These are phyloP conservation scores for Thielaviopsis euricoi DNA, from an alignment of 2,329 filamentous ascomycete genomes.

Conservation along the genomic window DNA sequence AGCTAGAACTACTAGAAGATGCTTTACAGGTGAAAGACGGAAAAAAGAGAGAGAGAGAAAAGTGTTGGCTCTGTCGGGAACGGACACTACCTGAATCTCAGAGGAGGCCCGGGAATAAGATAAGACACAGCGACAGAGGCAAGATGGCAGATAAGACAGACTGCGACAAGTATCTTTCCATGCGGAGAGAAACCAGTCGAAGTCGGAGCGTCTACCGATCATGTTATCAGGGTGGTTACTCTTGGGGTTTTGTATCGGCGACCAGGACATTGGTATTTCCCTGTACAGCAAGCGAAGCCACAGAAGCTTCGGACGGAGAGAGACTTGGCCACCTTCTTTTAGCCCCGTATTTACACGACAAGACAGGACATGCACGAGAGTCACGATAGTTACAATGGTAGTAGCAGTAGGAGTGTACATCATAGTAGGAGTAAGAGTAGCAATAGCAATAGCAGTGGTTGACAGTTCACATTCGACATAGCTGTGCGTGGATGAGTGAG, in stretches of 20 bases:
- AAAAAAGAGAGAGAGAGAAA: conserved; percentile 20
- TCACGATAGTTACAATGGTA: conserved; percentile 8
- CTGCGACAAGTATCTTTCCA: background rate
- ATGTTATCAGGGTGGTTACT: too few species aligned
- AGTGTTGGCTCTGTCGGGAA: background rate
- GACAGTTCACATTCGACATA: too few species aligned
- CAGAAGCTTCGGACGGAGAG: background rate
- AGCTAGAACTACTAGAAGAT: too few species aligned
- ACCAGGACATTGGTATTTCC: conserved; percentile 31
- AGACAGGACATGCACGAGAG: background rate
- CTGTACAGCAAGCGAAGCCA: background rate
- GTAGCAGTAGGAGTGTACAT: too few species aligned
- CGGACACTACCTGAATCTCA: background rate
- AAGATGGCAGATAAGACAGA: background rate
- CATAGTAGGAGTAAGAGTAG: too few species aligned
- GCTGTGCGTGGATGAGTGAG: too few species aligned
- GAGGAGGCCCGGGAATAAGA: background rate
- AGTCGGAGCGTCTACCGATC: too few species aligned
- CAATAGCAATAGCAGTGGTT: too few species aligned
- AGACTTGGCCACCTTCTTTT: conserved; percentile 48
- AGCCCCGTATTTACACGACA: conserved; percentile 17
- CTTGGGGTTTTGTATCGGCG: conserved; percentile 56
- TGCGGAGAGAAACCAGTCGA: background rate
- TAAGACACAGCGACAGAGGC: background rate
- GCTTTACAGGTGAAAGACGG: too few species aligned